A percentile compares a stretch with the other conserved stretches of the same genome.
Conservation (phyloP, 2,329 filamentous ascomycete genomes). For the Macrophomina phaseolina region DNA sequence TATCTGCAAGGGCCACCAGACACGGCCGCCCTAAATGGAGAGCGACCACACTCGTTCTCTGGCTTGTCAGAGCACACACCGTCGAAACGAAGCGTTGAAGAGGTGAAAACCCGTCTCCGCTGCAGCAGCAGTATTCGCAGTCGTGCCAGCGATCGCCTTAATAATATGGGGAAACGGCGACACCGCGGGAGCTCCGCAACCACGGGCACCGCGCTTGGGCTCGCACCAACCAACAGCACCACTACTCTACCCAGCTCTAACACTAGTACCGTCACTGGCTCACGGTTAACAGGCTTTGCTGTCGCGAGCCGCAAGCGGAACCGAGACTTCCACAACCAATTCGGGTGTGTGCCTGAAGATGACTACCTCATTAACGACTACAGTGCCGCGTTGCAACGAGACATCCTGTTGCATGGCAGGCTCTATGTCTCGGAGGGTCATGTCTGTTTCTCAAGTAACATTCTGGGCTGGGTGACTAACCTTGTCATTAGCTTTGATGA, state of each 20-base stretch:
- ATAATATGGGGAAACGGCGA: conserved; percentile 57
- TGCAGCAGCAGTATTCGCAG: conserved; percentile 58
- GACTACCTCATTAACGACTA: conserved; percentile 99
- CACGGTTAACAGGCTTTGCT: conserved; percentile 90
- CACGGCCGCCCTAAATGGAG: conserved; percentile 38
- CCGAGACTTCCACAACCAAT: conserved; percentile 89
- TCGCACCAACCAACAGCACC: conserved; percentile 73
- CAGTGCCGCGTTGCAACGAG: too few species aligned
- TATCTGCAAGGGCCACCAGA: conserved; percentile 53
- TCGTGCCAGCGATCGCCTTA: conserved; percentile 55
- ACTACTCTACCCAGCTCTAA: conserved; percentile 68
- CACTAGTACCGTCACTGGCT: conserved; percentile 58
- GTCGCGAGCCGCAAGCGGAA: conserved; percentile 97
- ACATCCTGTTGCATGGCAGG: too few species aligned
- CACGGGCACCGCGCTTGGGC: conserved; percentile 70
- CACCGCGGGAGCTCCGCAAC: conserved; percentile 81
- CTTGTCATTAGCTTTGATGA: too few species aligned
- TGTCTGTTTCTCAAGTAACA: too few species aligned
- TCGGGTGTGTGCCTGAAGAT: conserved; percentile 96
- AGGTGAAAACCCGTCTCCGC: conserved; percentile 59
- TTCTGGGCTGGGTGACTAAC: too few species aligned
- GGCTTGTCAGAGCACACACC: conserved; percentile 49
- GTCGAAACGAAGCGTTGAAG: conserved; percentile 69
- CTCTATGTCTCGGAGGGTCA: too few species aligned
- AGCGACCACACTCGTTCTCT: conserved; percentile 48